A percentile compares a stretch with the other conserved stretches of the same genome.
These are phyloP conservation scores for Beauveria varroae DNA, from an alignment of 2,329 filamentous ascomycete genomes.

Conservation along the genomic window DNA sequence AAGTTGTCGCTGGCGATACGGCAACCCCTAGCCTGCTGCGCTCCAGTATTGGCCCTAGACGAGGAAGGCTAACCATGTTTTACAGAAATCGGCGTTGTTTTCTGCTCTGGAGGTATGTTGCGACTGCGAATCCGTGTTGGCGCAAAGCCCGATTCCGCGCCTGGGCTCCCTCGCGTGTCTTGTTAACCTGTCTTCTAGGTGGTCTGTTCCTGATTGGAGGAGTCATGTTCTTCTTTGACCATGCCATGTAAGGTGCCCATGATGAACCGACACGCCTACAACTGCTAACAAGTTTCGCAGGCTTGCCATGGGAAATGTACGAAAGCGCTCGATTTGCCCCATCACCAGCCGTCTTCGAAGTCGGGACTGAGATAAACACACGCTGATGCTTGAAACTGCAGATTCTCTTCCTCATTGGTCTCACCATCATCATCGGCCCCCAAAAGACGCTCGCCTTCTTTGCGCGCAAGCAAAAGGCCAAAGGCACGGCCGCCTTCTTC, in stretches of 20 bases:
- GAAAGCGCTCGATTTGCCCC: conserved; percentile 20
- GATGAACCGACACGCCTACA: background rate
- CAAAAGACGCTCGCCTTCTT: conserved; percentile 93
- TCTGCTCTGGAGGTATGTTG: conserved; percentile 89
- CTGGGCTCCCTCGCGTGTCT: conserved; percentile 1
- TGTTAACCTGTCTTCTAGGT: conserved; percentile 43
- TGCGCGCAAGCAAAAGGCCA: conserved; percentile 83
- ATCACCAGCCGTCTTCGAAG: conserved; percentile 11
- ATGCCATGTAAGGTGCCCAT: conserved; percentile 64
- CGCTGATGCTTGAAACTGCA: conserved; percentile 27
- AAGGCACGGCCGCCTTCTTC: conserved; percentile 84
- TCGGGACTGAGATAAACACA: background rate
- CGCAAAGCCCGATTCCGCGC: conserved; percentile 13
- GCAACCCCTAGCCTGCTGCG: background rate
- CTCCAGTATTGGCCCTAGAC: background rate
- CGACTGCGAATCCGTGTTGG: conserved; percentile 11
- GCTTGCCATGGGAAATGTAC: conserved; percentile 95
- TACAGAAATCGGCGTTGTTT: conserved; percentile 89
- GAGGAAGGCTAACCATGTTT: conserved; percentile 23
- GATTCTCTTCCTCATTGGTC: conserved; percentile 96
- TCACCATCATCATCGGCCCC: conserved; percentile 90
- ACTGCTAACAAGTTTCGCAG: conserved; percentile 34
- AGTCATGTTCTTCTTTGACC: conserved; percentile 95
- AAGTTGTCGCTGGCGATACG: background rate
- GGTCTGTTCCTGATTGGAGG: conserved; percentile 92